A percentile compares a stretch with the other conserved stretches of the same genome.
phyloP scores from a whole-genome alignment of 106 monocot species.

The Dendrobium chrysotoxum region DNA sequence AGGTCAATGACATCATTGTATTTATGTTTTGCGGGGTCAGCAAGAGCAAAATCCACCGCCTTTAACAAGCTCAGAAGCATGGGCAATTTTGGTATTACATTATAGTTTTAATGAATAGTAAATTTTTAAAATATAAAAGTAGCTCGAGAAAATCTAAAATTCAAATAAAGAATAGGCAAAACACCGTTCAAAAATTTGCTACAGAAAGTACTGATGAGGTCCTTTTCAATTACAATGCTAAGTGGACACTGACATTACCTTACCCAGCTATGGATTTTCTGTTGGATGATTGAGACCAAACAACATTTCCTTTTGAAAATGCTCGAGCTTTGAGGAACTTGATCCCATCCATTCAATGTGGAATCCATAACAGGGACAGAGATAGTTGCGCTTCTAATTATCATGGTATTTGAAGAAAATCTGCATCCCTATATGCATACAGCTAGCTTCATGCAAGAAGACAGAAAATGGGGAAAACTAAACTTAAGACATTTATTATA shows the following conservation, averaged over 20 bases:
- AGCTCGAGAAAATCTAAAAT: background rate
- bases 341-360: background rate
- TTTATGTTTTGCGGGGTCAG: background rate
- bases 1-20: background rate
- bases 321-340: background rate
- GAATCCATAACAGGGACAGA: background rate
- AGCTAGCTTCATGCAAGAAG: background rate
- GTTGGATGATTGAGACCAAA: background rate
- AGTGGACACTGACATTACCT: background rate
- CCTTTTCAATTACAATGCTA: background rate
- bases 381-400: background rate
- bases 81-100: background rate
- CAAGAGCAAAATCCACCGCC: background rate
- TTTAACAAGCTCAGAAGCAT: background rate
- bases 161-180: background rate
- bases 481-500: background rate
- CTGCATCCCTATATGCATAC: background rate
- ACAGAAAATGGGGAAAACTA: background rate
- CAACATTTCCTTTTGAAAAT: background rate
- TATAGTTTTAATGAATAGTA: constrained; percentile 5
- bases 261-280: background rate
- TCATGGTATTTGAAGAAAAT: background rate
- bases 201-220: background rate
- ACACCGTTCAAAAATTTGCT: background rate
- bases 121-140: background rate